These are phyloP conservation scores for Petrea volubilis DNA, from an alignment of 257 asterid species.

Conservation along the genomic window DNA sequence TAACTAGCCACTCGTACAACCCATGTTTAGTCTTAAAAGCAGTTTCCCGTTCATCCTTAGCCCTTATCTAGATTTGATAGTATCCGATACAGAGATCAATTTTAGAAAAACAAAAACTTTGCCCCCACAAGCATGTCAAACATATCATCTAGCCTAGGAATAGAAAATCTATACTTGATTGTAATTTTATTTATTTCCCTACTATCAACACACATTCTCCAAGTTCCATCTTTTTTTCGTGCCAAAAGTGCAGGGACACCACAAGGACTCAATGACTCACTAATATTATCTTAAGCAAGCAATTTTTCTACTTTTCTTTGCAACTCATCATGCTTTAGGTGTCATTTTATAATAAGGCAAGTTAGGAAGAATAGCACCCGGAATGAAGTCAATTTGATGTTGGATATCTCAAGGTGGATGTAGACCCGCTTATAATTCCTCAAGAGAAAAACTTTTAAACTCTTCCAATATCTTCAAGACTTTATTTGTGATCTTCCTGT, in stretches of 20 bases:
- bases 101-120: background rate
- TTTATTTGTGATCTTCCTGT: too few species aligned
- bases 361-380: too few species aligned
- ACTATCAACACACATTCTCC: constrained; percentile 1
- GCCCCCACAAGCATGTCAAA: background rate
- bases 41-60: constrained; percentile 11
- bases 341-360: too few species aligned
- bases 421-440: too few species aligned
- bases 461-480: too few species aligned
- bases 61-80: constrained; percentile 1
- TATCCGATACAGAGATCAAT: background rate
- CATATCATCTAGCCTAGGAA: background rate
- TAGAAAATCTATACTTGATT: background rate
- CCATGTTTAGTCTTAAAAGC: background rate
- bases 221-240: background rate
- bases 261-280: background rate
- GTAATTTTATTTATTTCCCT: background rate
- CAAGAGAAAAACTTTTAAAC: too few species aligned
- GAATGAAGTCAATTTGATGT: too few species aligned
- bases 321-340: too few species aligned
- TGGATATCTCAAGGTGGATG: too few species aligned
- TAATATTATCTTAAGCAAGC: too few species aligned
- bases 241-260: background rate
- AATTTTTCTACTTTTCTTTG: too few species aligned
- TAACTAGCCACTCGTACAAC: constrained; percentile 3